A percentile compares a stretch with the other conserved stretches of the same genome.
Evolutionary conservation across 208 protist genomes (phyloP).

Genomic region (Trypanosoma lewisi): DNA sequence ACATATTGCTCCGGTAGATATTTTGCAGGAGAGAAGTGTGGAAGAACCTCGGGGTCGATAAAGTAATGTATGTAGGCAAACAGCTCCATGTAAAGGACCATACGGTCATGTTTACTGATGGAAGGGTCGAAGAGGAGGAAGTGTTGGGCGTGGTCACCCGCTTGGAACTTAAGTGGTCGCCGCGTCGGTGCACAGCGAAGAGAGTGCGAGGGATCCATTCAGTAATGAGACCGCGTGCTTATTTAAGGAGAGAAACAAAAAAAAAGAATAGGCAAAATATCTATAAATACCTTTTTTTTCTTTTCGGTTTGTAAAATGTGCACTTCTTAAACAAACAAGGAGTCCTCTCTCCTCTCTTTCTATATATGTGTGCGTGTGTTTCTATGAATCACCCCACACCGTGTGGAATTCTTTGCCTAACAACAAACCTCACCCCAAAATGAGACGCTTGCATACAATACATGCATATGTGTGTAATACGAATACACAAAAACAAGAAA

Average conservation of each 20-base stretch:
- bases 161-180: slow-evolving; percentile 69
- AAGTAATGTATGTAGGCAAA: slow-evolving; percentile 50
- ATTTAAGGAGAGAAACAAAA: neutral
- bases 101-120: slow-evolving; percentile 67
- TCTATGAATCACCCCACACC: too few relatives aligned
- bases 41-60: slow-evolving; percentile 37
- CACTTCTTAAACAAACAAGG: too few relatives aligned
- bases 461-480: too few relatives aligned
- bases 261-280: slow-evolving; percentile 1
- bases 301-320: too few relatives aligned
- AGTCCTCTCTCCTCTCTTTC: too few relatives aligned
- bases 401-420: too few relatives aligned
- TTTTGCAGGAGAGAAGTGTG: slow-evolving; percentile 30
- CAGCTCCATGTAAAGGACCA: slow-evolving; percentile 65
- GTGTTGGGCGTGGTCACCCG: slow-evolving; percentile 44
- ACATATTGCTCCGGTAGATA: slow-evolving; percentile 77
- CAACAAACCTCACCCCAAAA: too few relatives aligned
- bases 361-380: too few relatives aligned
- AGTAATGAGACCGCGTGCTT: neutral
- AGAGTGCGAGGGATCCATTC: slow-evolving; percentile 18
- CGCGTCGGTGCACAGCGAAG: slow-evolving; percentile 56
- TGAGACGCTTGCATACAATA: too few relatives aligned
- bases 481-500: neutral
- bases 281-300: neutral
- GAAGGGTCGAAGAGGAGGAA: slow-evolving; percentile 77